Percentiles rank a stretch among this genome's conserved stretches.
These are phyloP conservation scores for Camellia granthamiana DNA, from an alignment of 148 eudicot genomes.

Conservation along the genomic window DNA sequence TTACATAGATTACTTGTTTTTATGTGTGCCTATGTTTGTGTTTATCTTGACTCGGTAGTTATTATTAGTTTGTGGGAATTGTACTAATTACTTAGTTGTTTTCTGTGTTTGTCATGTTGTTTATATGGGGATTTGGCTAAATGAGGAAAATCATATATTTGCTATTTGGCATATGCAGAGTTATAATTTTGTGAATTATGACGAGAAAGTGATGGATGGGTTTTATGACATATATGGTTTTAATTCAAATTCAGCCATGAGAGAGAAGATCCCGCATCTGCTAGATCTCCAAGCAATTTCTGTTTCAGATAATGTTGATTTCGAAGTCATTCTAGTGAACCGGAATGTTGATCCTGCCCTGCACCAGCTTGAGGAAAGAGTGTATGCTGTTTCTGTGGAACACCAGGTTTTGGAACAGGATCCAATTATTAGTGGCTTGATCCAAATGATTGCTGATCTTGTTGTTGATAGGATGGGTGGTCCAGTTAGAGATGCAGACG, in stretches of 20 bases:
- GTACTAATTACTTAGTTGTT: neutral
- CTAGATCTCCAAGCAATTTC: slow-evolving; percentile 72
- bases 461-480: slow-evolving; percentile 92
- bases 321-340: slow-evolving; percentile 81
- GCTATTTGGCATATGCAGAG: slow-evolving; percentile 52
- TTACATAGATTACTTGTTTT: neutral
- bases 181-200: slow-evolving; percentile 74
- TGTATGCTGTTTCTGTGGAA: slow-evolving; percentile 49
- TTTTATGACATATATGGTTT: slow-evolving; percentile 79
- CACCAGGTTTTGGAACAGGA: slow-evolving; percentile 44
- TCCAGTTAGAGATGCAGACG: slow-evolving; percentile 80
- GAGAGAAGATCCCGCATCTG: slow-evolving; percentile 69
- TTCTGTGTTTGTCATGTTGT: neutral
- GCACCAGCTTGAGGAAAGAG: slow-evolving; percentile 74
- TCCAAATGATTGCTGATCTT: slow-evolving; percentile 72
- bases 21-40: neutral
- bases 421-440: slow-evolving; percentile 40
- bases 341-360: slow-evolving; percentile 58
- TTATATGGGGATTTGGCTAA: neutral
- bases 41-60: slow-evolving; percentile 1
- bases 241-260: slow-evolving; percentile 44
- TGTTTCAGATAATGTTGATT: slow-evolving; percentile 47
- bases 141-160: slow-evolving; percentile 5
- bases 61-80: neutral
- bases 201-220: slow-evolving; percentile 83